Conservation (phyloP, 2,329 filamentous ascomycete species). For the Monosporascus sp. region DNA sequence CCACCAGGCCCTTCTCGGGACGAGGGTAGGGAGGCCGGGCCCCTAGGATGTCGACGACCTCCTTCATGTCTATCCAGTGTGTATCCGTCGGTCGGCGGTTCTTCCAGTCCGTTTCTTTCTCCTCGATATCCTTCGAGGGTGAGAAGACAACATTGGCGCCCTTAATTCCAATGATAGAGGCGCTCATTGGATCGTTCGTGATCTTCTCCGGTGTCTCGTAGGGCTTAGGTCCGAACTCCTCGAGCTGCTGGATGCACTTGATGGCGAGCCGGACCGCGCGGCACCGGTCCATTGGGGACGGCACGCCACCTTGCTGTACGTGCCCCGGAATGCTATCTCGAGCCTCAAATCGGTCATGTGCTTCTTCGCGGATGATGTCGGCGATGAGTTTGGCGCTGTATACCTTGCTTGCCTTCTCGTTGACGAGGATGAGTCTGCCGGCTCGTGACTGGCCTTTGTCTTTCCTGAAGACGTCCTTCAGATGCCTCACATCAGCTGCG, state of each 20-base stretch:
- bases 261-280: conserved; percentile 88
- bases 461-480: conserved; percentile 77
- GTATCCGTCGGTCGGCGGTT: conserved; percentile 78
- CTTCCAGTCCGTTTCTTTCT: conserved; percentile 85
- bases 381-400: conserved; percentile 93
- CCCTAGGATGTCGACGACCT: conserved; percentile 77
- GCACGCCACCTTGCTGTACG: conserved; percentile 89
- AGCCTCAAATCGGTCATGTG: conserved; percentile 85
- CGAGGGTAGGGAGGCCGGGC: conserved; percentile 56
- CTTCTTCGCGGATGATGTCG: conserved; percentile 91
- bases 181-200: conserved; percentile 65
- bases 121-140: conserved; percentile 74
- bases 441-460: conserved; percentile 86
- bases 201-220: conserved; percentile 56
- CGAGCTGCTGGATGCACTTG: conserved; percentile 89
- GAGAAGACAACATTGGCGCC: conserved; percentile 87
- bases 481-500: conserved; percentile 79
- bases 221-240: conserved; percentile 64
- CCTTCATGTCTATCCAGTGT: conserved; percentile 78
- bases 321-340: conserved; percentile 89
- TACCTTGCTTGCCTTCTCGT: conserved; percentile 86
- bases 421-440: conserved; percentile 91
- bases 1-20: conserved; percentile 46
- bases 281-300: conserved; percentile 93
- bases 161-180: conserved; percentile 85